These are phyloP conservation scores for Rhododendron kiyosumense DNA, from an alignment of 148 eudicot genomes.

Conservation along the genomic window DNA sequence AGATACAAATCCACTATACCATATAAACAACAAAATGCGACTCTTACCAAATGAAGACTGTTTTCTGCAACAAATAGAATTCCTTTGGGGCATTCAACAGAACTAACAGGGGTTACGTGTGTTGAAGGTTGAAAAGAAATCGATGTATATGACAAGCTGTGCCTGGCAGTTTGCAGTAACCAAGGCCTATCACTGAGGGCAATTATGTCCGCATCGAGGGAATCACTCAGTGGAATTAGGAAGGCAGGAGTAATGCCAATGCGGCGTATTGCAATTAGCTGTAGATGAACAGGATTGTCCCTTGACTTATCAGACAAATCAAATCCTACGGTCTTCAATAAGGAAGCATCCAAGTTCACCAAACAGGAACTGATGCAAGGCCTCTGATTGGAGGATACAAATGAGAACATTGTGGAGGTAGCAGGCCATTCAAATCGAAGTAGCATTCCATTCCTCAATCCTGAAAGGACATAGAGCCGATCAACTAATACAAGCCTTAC, in stretches of 20 bases:
- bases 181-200: conserved; percentile 98
- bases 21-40: neutral
- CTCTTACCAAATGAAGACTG: conserved; percentile 85
- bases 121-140: conserved; percentile 91
- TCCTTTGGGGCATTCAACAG: conserved; percentile 84
- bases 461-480: conserved; percentile 73
- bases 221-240: conserved; percentile 74
- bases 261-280: conserved; percentile 80
- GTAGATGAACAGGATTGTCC: conserved; percentile 63
- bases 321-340: conserved; percentile 19
- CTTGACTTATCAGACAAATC: conserved; percentile 36
- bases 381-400: conserved; percentile 27
- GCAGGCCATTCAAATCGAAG: conserved; percentile 96
- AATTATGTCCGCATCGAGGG: conserved; percentile 72
- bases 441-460: conserved; percentile 94
- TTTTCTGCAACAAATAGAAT: conserved; percentile 92
- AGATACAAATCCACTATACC: neutral
- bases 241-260: conserved; percentile 92
- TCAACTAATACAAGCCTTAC: conserved; percentile 87
- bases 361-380: conserved; percentile 22
- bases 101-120: conserved; percentile 87
- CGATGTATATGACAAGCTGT: conserved; percentile 82
- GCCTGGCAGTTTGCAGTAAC: conserved; percentile 93
- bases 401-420: conserved; percentile 27
- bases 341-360: conserved; percentile 20